These are phyloP conservation scores for Lichtheimia hyalospora DNA, from an alignment of 371 early-diverging fungal species.

Conservation along the genomic window DNA sequence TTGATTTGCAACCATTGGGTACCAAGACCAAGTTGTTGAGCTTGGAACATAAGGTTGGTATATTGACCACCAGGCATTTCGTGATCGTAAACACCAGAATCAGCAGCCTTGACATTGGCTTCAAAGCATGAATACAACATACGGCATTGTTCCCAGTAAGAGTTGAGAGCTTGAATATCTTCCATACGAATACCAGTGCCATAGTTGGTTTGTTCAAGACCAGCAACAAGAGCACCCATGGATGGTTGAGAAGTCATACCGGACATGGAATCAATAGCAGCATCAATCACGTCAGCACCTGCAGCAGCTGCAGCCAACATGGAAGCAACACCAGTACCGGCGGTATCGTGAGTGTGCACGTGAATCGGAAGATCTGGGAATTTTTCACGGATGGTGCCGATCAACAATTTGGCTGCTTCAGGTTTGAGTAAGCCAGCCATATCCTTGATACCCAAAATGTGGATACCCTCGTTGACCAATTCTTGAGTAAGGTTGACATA, in stretches of 20 bases:
- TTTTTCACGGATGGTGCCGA: slow-evolving; percentile 80
- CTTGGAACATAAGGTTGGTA: slow-evolving; percentile 96
- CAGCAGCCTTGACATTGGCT: slow-evolving; percentile 82
- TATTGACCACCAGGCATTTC: slow-evolving; percentile 98
- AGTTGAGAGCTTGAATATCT: slow-evolving; percentile 79
- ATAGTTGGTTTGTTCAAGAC: slow-evolving; percentile 69
- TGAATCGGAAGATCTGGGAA: slow-evolving; percentile 94
- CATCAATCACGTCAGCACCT: slow-evolving; percentile 92
- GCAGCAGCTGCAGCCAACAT: slow-evolving; percentile 93
- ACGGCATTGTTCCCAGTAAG: slow-evolving; percentile 95
- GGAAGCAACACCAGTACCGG: slow-evolving; percentile 95
- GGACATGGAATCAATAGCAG: slow-evolving; percentile 92
- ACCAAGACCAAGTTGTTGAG: slow-evolving; percentile 90
- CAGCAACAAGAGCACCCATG: slow-evolving; percentile 92
- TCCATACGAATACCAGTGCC: slow-evolving; percentile 84
- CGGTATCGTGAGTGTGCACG: slow-evolving; percentile 96
- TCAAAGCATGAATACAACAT: slow-evolving; percentile 94
- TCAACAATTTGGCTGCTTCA: slow-evolving; percentile 79
- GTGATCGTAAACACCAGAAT: slow-evolving; percentile 91
- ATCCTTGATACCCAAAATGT: slow-evolving; percentile 94
- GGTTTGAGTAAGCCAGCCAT: slow-evolving; percentile 98
- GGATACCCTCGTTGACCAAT: slow-evolving; percentile 88
- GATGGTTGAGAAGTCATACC: slow-evolving; percentile 95
- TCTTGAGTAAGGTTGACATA: slow-evolving; percentile 86
- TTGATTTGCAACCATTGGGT: slow-evolving; percentile 93